Percentiles rank a stretch among this genome's conserved stretches.
Conservation (phyloP, 2,329 filamentous ascomycete genomes). For the Hypoxylon sp. region DNA sequence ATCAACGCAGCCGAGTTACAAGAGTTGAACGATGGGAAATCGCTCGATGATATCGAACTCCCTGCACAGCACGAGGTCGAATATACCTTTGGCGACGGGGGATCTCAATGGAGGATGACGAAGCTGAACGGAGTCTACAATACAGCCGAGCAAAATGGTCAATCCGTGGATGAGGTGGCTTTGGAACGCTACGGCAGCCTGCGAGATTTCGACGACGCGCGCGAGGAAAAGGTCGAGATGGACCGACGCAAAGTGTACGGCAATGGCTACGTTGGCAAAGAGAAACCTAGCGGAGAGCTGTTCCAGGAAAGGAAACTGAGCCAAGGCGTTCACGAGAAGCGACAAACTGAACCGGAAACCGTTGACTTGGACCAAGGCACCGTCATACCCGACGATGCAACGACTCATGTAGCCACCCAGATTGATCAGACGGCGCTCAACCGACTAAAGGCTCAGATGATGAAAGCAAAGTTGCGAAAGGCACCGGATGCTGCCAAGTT, state of each 20-base stretch:
- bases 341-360: constrained; percentile 37
- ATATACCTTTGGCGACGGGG: constrained; percentile 88
- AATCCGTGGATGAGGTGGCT: constrained; percentile 82
- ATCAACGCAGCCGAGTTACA: constrained; percentile 74
- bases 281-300: constrained; percentile 87
- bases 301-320: constrained; percentile 76
- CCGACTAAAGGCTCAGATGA: constrained; percentile 88
- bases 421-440: constrained; percentile 85
- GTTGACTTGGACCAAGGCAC: constrained; percentile 60
- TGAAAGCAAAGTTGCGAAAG: constrained; percentile 90
- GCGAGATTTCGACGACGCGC: constrained; percentile 86
- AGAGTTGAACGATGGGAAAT: constrained; percentile 65
- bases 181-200: constrained; percentile 82
- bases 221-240: constrained; percentile 91
- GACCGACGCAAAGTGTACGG: constrained; percentile 86
- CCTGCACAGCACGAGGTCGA: constrained; percentile 69
- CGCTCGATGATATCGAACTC: constrained; percentile 59
- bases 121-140: constrained; percentile 88
- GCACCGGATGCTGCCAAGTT: constrained; percentile 78
- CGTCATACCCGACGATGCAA: constrained; percentile 62
- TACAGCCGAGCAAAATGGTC: constrained; percentile 75
- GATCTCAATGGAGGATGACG: constrained; percentile 95
- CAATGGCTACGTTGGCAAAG: constrained; percentile 81
- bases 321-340: constrained; percentile 56
- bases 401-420: constrained; percentile 56